phyloP scores from a whole-genome alignment of 257 asterid genomes.

The Lycium barbarum region DNA sequence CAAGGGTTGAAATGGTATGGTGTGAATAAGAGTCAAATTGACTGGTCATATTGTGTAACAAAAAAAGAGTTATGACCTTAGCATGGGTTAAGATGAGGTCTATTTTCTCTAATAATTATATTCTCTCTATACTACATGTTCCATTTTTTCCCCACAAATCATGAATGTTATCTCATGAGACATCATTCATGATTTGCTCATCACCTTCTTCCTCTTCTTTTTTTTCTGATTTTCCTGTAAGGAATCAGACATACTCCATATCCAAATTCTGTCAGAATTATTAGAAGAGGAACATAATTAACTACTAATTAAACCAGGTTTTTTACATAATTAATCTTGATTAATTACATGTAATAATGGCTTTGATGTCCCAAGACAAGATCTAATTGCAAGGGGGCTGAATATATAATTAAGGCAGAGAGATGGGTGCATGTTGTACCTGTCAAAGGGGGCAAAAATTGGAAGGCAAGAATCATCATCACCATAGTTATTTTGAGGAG shows the following conservation, averaged over 20 bases:
- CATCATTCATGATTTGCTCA: constrained; percentile 34
- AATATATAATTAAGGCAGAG: background rate
- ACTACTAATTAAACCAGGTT: background rate
- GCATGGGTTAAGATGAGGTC: constrained; percentile 8
- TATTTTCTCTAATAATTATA: constrained; percentile 1
- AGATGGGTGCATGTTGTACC: constrained; percentile 90
- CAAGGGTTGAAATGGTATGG: background rate
- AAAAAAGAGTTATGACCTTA: background rate
- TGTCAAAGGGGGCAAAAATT: constrained; percentile 60
- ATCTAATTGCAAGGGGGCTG: background rate
- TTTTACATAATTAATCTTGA: background rate
- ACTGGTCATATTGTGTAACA: background rate
- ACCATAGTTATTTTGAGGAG: constrained; percentile 28
- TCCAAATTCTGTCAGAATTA: constrained; percentile 2
- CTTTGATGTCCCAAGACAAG: constrained; percentile 1
- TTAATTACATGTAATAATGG: background rate
- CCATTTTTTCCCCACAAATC: constrained; percentile 29
- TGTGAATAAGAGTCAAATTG: background rate
- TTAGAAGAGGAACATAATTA: constrained; percentile 19
- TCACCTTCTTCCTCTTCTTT: constrained; percentile 19
- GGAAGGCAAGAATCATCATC: constrained; percentile 33
- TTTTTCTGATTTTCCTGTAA: constrained; percentile 17
- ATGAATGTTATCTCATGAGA: constrained; percentile 37
- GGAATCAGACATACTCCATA: constrained; percentile 20
- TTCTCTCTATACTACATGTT: constrained; percentile 16